Conservation (phyloP, 2,329 filamentous ascomycete species). For the Microsporum ferrugineum region DNA sequence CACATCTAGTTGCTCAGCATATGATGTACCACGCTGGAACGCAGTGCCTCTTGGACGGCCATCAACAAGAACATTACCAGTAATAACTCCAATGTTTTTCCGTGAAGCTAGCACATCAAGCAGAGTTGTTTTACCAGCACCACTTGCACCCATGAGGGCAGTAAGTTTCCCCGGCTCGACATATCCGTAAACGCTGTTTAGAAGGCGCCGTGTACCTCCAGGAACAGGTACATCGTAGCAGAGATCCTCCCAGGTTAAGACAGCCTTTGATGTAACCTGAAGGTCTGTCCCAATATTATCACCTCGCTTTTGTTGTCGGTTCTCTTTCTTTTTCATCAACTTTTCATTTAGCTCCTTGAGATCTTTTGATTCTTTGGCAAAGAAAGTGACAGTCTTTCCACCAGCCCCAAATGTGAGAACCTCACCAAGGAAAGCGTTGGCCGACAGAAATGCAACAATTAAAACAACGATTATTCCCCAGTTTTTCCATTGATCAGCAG, state of each 20-base stretch:
- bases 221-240: conserved; percentile 78
- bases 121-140: conserved; percentile 85
- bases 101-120: conserved; percentile 76
- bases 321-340: conserved; percentile 31
- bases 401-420: conserved; percentile 30
- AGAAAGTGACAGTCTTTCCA: conserved; percentile 33
- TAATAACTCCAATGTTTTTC: conserved; percentile 78
- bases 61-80: conserved; percentile 72
- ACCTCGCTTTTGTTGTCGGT: conserved; percentile 25
- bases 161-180: conserved; percentile 90
- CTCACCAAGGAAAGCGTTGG: conserved; percentile 32
- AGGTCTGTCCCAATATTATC: conserved; percentile 38
- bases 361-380: conserved; percentile 26
- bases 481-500: conserved; percentile 56
- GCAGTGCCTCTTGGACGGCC: conserved; percentile 58
- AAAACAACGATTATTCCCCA: conserved; percentile 58
- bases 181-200: conserved; percentile 83
- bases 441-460: conserved; percentile 46
- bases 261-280: conserved; percentile 34
- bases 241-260: conserved; percentile 78
- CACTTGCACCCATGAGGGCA: conserved; percentile 79
- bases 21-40: conserved; percentile 78
- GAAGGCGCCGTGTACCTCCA: conserved; percentile 59
- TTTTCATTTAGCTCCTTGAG: conserved; percentile 27
- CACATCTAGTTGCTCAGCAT: conserved; percentile 72